Base-by-base conservation (phyloP, 2,329 filamentous ascomycete genomes). In the Cladophialophora carrionii region DNA sequence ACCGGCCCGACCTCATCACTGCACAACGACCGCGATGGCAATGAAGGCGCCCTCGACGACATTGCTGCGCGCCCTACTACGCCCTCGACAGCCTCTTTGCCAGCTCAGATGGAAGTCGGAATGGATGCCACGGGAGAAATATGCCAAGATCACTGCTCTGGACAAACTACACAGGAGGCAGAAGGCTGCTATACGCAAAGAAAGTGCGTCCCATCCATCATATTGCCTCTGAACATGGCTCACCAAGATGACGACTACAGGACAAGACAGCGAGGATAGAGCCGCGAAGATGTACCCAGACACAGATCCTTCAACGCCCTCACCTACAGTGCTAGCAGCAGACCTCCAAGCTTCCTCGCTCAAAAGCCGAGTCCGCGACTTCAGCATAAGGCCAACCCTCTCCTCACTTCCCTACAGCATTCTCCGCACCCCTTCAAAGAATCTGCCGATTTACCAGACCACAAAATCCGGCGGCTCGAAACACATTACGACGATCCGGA, bases 371-470 rank as follows among this genome's bases (percentile, higher is more conserved):
- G 48, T 29, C 81, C 68, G 74, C 78, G 67, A 76, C 58, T 72
- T 32, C 57, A 66, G 71, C 29, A 62, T 74, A 74, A 59, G 57
- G 12, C 46, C 65, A 68, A 70, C n/a, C 71, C 71, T 64, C 20
- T 59, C 78, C 77, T 62, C 78, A 56, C 76, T 86, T 32, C 84
- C 86, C 10, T 96, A 92, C 81, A 84, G 88, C 72, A 84, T 98
- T 69, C 82, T 82, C 58, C 88, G 92, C 67, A 94, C 91, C 2
- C 79, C 82, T 1, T 88, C 85, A 43, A 85, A 87, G 55, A 87
- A 91, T 70, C 80, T 95, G 2, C 87, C 91, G 26, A 85, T 98
- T 52, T 99, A 98, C 79, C 82, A 87, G 17, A 82, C 87, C 70
- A 81, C 79, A 69, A 93, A 91, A 80, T 83, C 87, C 12, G 92